Evolutionary conservation across 2,329 filamentous ascomycete genomes (phyloP), one percentile per base, ranked within the genome.

Genomic region (Arthrobotrys musiformis): DNA sequence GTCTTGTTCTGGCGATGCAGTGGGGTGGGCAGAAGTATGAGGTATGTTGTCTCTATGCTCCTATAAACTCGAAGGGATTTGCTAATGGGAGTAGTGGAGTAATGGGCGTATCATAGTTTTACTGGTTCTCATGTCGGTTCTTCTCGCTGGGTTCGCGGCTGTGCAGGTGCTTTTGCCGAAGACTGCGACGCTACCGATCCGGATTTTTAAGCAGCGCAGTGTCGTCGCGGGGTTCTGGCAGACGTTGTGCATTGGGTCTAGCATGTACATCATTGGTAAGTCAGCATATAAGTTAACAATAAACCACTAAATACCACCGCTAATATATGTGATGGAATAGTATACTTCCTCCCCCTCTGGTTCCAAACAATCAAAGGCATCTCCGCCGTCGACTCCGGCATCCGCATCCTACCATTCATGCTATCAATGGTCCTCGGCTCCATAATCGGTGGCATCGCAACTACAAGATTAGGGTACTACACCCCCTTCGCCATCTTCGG

Each of bases 1-100:
- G 86, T 78, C 86, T 91, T 44, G 82, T 91, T 2, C 83, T 91
- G 3, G 89, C 89, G 0, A 83, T 91, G 37, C 87, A 91, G 80
- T 91, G 89, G 89, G 88, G 88, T 60, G 88, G 88, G 2, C 85
- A 85, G 1, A 85, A 81, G 0, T 87, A 88, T 78, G 79, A 83
- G 33, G 68, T 64, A 50, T 48, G 68, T 54, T 15, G 11, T 7
- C 9, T 17, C 19, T 5, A 15, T 30, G n/a, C 13, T 13, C 17
- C 26, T 40, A 15, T 22, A 4, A 13, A 33, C 2, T 1, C 5
- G 6, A 33, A 8, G 11, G 7, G 13, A 28, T 28, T 30, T 30
- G 28, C 56, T 62, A 33, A 44, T 82, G 0, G 82, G 86, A 64
- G 56, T 88, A 86, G 0, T 90, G 88, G 88, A 83, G 81, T 42